Evolutionary conservation across 1,284 basidiomycete genomes (phyloP), one percentile per base, ranked within the genome.

Genomic region (Naganishia albida): DNA sequence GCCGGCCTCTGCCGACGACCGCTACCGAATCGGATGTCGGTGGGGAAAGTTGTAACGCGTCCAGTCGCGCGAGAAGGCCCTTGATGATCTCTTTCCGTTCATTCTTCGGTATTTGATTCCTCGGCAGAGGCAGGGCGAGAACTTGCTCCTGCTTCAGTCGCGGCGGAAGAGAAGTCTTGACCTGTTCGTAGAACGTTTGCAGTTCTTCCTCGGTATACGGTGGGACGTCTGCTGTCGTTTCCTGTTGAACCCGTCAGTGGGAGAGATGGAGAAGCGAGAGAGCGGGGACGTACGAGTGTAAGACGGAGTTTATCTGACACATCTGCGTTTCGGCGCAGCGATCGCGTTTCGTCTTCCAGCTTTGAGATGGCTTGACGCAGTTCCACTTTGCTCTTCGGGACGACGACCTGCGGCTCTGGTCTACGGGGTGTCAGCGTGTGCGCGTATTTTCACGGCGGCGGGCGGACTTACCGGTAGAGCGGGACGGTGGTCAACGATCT

Each of bases 181-280:
- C 44, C 3, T n/a, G 30, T 30, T 30, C 25, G 64, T 65, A 65
- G 16, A 60, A 65, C 25, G 26, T 43, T 23, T 59, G 48, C 2
- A 65, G 56, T 1, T 65, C 49, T n/a, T 39, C 34, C 38, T 65
- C 64, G 8, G 49, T 53, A 25, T 65, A 65, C 42, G 46, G 48
- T 34, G 64, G 55, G 7, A 65, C 48, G 42, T 65, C 55, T 4
- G 48, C 50, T 10, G 50, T 65, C 2, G 50, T 39, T 65, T 59
- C 48, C 64, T 65, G 40, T n/a, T n/a, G n/a, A 2, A 16, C 20
- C 26, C 8, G 59, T 48, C n/a, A 20, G 50, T 16, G 8, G 12
- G 23, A 38, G 13, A 38, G 39, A 26, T 8, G 16, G n/a, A 25
- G 1, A 25, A 42, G 28, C 20, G 40, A 10, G 12, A 8, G 23